These are phyloP conservation scores for Fereydounia khargensis DNA, from an alignment of 1,284 basidiomycete genomes.

Conservation along the genomic window DNA sequence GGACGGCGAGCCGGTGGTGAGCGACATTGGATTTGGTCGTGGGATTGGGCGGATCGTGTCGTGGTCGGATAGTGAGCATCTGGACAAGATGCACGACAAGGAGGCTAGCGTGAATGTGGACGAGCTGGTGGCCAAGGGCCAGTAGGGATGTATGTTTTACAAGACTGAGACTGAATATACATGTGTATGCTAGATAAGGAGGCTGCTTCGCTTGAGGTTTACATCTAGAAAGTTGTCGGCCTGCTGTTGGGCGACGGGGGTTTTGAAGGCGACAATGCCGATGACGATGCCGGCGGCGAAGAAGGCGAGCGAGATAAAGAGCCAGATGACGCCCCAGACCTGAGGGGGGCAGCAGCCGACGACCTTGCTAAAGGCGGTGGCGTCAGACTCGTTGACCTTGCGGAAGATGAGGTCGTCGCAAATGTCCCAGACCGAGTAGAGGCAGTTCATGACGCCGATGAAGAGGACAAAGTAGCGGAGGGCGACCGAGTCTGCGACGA, in stretches of 20 bases:
- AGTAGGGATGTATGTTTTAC: neutral
- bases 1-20: conserved; percentile 11
- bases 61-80: conserved; percentile 25
- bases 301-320: conserved; percentile 75
- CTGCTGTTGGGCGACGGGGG: conserved; percentile 36
- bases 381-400: conserved; percentile 80
- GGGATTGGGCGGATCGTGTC: conserved; percentile 11
- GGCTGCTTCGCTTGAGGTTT: conserved; percentile 11
- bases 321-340: conserved; percentile 73
- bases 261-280: conserved; percentile 50
- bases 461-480: conserved; percentile 73
- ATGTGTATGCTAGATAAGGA: neutral
- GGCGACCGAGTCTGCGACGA: conserved; percentile 33
- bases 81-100: neutral
- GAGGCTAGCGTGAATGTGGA: conserved; percentile 23
- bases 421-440: conserved; percentile 49
- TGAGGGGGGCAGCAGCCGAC: conserved; percentile 66
- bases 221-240: conserved; percentile 41
- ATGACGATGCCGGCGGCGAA: conserved; percentile 74
- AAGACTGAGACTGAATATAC: neutral
- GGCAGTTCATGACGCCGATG: conserved; percentile 63
- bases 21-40: conserved; percentile 22
- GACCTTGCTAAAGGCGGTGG: conserved; percentile 80
- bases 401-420: conserved; percentile 74
- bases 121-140: conserved; percentile 9